These are phyloP conservation scores for Lodderomyces elongisporus DNA, from an alignment of 1,139 yeast genomes.

Conservation along the genomic window DNA sequence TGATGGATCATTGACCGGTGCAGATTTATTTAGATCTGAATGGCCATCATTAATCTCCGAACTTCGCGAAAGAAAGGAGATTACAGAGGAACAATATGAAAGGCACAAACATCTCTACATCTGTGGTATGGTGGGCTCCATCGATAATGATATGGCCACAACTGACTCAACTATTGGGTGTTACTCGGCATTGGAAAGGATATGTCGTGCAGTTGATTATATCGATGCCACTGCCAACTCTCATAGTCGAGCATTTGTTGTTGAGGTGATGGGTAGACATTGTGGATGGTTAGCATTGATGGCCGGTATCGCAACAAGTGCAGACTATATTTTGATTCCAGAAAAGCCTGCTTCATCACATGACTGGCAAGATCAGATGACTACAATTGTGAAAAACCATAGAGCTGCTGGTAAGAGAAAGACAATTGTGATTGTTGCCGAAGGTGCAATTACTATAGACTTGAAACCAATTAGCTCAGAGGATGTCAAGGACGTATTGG, in stretches of 20 bases:
- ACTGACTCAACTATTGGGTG: slow-evolving; percentile 85
- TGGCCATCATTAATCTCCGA: slow-evolving; percentile 73
- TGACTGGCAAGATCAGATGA: slow-evolving; percentile 65
- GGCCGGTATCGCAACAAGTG: slow-evolving; percentile 81
- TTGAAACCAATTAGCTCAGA: slow-evolving; percentile 61
- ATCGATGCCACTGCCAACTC: slow-evolving; percentile 83
- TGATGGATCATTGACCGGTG: slow-evolving; percentile 82
- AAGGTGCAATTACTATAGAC: slow-evolving; percentile 71
- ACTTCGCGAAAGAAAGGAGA: slow-evolving; percentile 44
- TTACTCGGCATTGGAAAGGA: slow-evolving; percentile 69
- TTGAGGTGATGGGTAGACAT: slow-evolving; percentile 88
- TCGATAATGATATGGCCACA: slow-evolving; percentile 79
- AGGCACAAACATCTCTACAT: slow-evolving; percentile 59
- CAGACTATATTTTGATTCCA: slow-evolving; percentile 76
- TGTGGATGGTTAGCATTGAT: slow-evolving; percentile 85
- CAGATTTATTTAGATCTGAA: slow-evolving; percentile 70
- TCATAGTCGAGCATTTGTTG: slow-evolving; percentile 77
- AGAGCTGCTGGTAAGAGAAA: slow-evolving; percentile 69
- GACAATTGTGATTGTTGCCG: slow-evolving; percentile 78
- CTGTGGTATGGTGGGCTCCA: slow-evolving; percentile 77
- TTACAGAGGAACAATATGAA: slow-evolving; percentile 48
- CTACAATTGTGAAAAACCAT: slow-evolving; percentile 60
- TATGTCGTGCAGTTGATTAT: slow-evolving; percentile 72
- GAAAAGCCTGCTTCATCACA: slow-evolving; percentile 64
- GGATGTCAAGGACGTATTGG: slow-evolving; percentile 65